phyloP scores from a whole-genome alignment of 2,329 filamentous ascomycete genomes.

The Apiospora sp. region DNA sequence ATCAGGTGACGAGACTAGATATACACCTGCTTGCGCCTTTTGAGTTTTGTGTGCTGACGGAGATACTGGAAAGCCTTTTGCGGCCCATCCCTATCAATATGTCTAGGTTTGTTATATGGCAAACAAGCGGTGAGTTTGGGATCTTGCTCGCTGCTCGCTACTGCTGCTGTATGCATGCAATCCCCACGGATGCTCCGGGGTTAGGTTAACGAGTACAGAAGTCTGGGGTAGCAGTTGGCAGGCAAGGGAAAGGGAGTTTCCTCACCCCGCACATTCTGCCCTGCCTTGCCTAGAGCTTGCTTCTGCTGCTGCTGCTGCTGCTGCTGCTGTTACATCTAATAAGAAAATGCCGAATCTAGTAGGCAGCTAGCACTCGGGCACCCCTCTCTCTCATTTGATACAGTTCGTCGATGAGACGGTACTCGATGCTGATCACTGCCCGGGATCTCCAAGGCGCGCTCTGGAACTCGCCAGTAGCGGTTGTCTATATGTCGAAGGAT shows the following conservation, averaged over 20 bases:
- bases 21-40: neutral
- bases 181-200: neutral
- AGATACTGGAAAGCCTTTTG: neutral
- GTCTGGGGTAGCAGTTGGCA: constrained; percentile 1
- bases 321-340: neutral
- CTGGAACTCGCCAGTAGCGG: neutral
- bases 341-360: neutral
- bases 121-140: constrained; percentile 7
- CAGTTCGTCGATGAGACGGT: neutral
- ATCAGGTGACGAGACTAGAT: neutral
- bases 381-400: neutral
- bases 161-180: neutral
- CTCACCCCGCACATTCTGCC: neutral
- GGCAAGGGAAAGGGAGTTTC: neutral
- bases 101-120: constrained; percentile 5
- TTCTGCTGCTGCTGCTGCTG: neutral
- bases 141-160: neutral
- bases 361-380: neutral
- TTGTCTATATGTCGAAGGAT: neutral
- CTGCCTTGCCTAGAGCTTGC: neutral
- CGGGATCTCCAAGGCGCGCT: neutral
- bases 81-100: neutral
- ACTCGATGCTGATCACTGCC: neutral
- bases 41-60: neutral
- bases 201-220: neutral